A percentile compares a stretch with the other conserved stretches of the same genome.
phyloP scores from a whole-genome alignment of 768 basidiomycete genomes.

The Coprinopsis strossmayeri region DNA sequence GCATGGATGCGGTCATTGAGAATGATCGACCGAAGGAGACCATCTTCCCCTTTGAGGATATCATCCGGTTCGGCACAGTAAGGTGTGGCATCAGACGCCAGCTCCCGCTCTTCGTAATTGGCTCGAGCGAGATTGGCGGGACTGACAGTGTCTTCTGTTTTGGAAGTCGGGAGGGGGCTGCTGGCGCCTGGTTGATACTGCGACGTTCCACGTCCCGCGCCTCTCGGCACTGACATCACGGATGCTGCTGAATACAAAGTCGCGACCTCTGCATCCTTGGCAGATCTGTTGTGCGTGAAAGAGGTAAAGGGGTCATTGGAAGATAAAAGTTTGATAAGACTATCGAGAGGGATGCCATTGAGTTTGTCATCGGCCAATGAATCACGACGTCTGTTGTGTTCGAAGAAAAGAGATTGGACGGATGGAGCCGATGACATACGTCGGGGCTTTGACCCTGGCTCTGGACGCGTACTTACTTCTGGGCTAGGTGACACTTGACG shows the following conservation, averaged over 20 bases:
- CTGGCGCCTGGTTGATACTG: too few species aligned
- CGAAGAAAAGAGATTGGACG: slow-evolving; percentile 28
- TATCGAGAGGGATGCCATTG: slow-evolving; percentile 65
- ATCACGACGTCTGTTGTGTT: slow-evolving; percentile 18
- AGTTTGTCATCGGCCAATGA: slow-evolving; percentile 29
- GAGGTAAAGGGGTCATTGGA: slow-evolving; percentile 57
- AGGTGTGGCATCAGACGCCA: slow-evolving; percentile 72
- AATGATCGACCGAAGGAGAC: slow-evolving; percentile 75
- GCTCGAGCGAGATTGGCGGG: slow-evolving; percentile 33
- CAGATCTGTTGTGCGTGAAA: slow-evolving; percentile 26
- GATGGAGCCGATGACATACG: slow-evolving; percentile 28
- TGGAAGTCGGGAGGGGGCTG: slow-evolving; percentile 25
- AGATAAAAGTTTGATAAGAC: slow-evolving; percentile 61
- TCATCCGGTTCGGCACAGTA: slow-evolving; percentile 52
- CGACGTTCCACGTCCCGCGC: slow-evolving; percentile 18
- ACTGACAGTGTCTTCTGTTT: slow-evolving; percentile 27
- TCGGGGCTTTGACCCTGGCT: slow-evolving; percentile 23
- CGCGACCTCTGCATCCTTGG: slow-evolving; percentile 71
- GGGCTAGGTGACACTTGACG: slow-evolving; percentile 1
- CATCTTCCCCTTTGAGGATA: slow-evolving; percentile 68
- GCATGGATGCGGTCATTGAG: slow-evolving; percentile 89
- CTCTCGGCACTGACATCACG: slow-evolving; percentile 51
- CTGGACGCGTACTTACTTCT: slow-evolving; percentile 15
- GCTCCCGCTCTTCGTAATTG: slow-evolving; percentile 66
- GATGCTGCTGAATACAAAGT: slow-evolving; percentile 86